Evolutionary conservation across 2,329 filamentous ascomycete genomes (phyloP).

Genomic region (Cordyceps farinosa): DNA sequence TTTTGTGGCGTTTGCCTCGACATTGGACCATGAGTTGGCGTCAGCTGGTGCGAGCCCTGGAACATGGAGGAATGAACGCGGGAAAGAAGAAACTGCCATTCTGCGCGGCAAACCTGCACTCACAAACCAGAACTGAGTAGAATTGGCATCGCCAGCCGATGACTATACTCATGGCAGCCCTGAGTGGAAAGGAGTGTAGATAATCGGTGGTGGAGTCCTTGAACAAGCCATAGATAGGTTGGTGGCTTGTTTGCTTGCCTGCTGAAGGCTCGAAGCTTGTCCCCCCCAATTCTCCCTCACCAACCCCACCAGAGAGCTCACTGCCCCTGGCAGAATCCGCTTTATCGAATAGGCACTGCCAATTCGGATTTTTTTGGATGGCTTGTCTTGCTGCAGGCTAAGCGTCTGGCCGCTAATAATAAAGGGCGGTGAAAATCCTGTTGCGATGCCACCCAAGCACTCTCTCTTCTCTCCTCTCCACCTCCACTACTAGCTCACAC

Average conservation of each 20-base stretch:
- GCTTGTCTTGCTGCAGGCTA: neutral
- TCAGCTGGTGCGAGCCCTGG: neutral
- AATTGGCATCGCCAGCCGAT: neutral
- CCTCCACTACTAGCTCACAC: constrained; percentile 11
- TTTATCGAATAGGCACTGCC: neutral
- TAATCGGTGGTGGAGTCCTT: neutral
- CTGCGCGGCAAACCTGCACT: neutral
- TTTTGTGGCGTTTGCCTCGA: constrained; percentile 14
- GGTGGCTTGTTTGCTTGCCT: neutral
- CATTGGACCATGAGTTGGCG: neutral
- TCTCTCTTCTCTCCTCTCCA: constrained; percentile 6
- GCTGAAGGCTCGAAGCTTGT: neutral
- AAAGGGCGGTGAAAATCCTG: constrained; percentile 20
- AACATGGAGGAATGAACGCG: neutral
- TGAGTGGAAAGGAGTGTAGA: neutral
- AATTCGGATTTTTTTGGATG: constrained; percentile 6
- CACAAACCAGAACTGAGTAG: neutral
- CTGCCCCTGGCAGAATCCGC: constrained; percentile 16
- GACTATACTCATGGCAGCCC: neutral
- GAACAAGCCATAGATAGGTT: neutral
- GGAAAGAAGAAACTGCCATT: neutral
- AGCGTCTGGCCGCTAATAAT: constrained; percentile 6
- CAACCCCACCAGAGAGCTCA: constrained; percentile 15
- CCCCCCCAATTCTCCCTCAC: constrained; percentile 3
- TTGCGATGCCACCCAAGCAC: constrained; percentile 8